Base-by-base conservation (phyloP, 495 filamentous ascomycete species). In the Podospora fimiseda region DNA sequence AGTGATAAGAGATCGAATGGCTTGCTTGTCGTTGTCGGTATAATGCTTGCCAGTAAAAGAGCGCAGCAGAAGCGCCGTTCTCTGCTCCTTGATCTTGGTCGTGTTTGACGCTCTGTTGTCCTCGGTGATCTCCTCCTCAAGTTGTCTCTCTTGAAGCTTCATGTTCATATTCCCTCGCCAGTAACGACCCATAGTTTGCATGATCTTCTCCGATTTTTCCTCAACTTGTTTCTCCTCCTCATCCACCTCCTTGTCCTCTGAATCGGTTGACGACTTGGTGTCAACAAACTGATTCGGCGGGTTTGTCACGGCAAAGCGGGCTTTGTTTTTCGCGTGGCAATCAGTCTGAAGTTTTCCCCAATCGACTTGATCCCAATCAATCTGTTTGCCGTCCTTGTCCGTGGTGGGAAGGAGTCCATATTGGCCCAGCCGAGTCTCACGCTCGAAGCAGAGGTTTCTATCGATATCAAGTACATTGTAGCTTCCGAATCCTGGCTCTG, bases 401-500 rank as follows among this genome's bases (percentile, higher is more conserved):
- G 57, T 45, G 6, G 65, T 62, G 11, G 70, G 59, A 13, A 80
- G 79, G 50, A 85, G 75, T 0, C 91, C 91, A 61, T 97, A 98
- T 13, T 83, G 81, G 0, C 89, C 89, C 14, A 95, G 69, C 40
- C 91, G 78, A 18, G 90, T 91, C 64, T 87, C 89, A 7, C 93
- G 78, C 60, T 97, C 93, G 66, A 93, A 98, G 71, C 93, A 98
- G 41, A 96, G 71, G 62, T 93, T 83, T 45, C 87, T 78, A 45
- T 84, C 81, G 40, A 95, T 74, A 0, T 84, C 85, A 16, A 96
- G 66, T 43, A 86, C 65, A 5, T 78, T 73, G 65, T 93, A 88
- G 20, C 84, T 86, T 0, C 93, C 93, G 58, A 94, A 85, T 1
- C 83, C 76, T 14, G 89, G 80, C 8, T 88, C 82, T 0, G 89